Percentiles rank a stretch among this genome's conserved stretches.
Evolutionary conservation across 2,329 filamentous ascomycete species (phyloP).

Genomic region (Penicillium sp.): DNA sequence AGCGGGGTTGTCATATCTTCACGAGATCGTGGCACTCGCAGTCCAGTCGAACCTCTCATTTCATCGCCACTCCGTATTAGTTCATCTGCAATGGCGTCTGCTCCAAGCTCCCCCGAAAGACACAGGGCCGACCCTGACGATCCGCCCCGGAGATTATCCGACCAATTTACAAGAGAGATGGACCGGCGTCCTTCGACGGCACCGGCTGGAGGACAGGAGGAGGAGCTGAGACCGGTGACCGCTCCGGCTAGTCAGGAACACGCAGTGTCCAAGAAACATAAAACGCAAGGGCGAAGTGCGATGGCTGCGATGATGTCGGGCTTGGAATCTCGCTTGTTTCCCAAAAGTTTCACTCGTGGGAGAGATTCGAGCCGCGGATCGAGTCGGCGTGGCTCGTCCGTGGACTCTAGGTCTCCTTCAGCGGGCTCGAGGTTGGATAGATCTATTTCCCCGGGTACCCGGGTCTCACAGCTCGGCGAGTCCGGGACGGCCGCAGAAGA

Average conservation of each 20-base stretch:
- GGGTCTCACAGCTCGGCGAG: neutral
- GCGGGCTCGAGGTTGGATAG: slow-evolving; percentile 22
- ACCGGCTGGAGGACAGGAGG: slow-evolving; percentile 3
- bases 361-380: slow-evolving; percentile 40
- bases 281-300: slow-evolving; percentile 34
- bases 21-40: slow-evolving; percentile 20
- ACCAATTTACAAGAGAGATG: slow-evolving; percentile 30
- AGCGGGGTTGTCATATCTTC: slow-evolving; percentile 34
- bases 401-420: slow-evolving; percentile 37
- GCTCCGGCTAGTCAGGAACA: slow-evolving; percentile 8
- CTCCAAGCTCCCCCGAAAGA: slow-evolving; percentile 31
- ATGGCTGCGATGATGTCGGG: slow-evolving; percentile 51
- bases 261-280: slow-evolving; percentile 12
- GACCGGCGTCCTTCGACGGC: slow-evolving; percentile 18
- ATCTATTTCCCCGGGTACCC: slow-evolving; percentile 40
- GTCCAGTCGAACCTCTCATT: slow-evolving; percentile 26
- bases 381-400: slow-evolving; percentile 40
- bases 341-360: slow-evolving; percentile 37
- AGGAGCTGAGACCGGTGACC: slow-evolving; percentile 12
- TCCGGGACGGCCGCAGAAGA: neutral
- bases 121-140: slow-evolving; percentile 35
- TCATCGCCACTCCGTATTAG: slow-evolving; percentile 37
- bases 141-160: slow-evolving; percentile 35
- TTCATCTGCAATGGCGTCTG: slow-evolving; percentile 33
- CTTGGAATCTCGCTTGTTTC: slow-evolving; percentile 35